These are phyloP conservation scores for Lojkania enalia DNA, from an alignment of 2,329 filamentous ascomycete genomes.

Conservation along the genomic window DNA sequence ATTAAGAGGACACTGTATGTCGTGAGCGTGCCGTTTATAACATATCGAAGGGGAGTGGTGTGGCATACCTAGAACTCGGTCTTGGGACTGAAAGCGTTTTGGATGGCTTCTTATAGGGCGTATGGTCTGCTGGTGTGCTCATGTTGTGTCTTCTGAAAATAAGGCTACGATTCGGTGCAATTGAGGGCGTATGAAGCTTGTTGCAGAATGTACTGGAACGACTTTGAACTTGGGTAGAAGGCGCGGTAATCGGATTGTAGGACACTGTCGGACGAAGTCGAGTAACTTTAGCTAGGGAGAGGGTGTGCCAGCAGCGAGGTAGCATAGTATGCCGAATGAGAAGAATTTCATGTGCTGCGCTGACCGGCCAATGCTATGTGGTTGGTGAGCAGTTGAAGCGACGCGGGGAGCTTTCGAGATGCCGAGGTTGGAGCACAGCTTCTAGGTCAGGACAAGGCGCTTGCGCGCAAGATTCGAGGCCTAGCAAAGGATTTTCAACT, in stretches of 20 bases:
- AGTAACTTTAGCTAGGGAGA: conserved; percentile 17
- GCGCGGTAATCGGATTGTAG: not conserved
- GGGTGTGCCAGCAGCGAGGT: conserved; percentile 13
- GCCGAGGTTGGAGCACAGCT: conserved; percentile 34
- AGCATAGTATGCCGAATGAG: conserved; percentile 30
- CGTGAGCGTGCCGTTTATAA: conserved; percentile 2
- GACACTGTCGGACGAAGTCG: no score
- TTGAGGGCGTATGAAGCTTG: not conserved
- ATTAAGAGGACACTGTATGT: conserved; percentile 74
- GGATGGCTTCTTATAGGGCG: conserved; percentile 30
- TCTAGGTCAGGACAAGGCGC: conserved; percentile 5
- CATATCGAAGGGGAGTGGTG: not conserved
- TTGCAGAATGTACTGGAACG: not conserved
- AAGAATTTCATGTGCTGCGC: conserved; percentile 12
- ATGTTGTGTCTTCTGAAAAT: conserved; percentile 32
- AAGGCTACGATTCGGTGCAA: not conserved
- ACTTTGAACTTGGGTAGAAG: not conserved
- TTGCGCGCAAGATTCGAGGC: conserved; percentile 2
- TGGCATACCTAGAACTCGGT: conserved; percentile 64
- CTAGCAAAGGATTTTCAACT: no score
- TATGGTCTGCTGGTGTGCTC: conserved; percentile 38
- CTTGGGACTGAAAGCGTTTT: conserved; percentile 54
- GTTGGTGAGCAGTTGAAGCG: conserved; percentile 18
- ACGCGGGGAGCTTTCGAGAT: conserved; percentile 31
- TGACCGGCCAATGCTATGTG: conserved; percentile 27